Conservation (phyloP, 495 filamentous ascomycete genomes). For the Glutinoglossum americanum region DNA sequence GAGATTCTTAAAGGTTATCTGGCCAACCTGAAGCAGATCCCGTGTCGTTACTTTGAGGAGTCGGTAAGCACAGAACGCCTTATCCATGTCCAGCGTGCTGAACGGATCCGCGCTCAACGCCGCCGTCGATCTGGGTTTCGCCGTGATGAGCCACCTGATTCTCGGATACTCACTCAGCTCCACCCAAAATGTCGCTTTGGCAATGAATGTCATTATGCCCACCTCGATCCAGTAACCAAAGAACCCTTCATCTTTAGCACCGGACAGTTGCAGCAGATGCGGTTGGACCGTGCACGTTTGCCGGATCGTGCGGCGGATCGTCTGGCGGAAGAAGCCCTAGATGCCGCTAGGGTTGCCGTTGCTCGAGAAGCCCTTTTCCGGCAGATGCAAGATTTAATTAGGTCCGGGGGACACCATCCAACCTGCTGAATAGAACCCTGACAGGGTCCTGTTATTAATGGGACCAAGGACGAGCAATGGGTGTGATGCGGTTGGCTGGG, state of each 20-base stretch:
- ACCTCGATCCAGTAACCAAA: slow-evolving; percentile 7
- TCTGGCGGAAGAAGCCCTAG: background rate
- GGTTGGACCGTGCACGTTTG: background rate
- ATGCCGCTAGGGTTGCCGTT: background rate
- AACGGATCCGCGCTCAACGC: background rate
- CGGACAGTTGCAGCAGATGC: background rate
- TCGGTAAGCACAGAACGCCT: slow-evolving; percentile 2
- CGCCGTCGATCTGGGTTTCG: background rate
- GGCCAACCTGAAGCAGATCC: slow-evolving; percentile 12
- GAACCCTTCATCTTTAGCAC: slow-evolving; percentile 2
- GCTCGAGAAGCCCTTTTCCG: background rate
- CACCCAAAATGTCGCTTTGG: slow-evolving; percentile 16
- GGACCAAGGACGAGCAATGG: background rate
- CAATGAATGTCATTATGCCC: slow-evolving; percentile 16
- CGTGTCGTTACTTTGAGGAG: slow-evolving; percentile 15
- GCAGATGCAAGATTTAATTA: background rate
- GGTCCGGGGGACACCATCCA: background rate
- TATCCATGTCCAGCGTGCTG: background rate
- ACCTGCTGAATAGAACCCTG: background rate
- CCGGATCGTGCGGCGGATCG: background rate
- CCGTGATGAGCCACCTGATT: background rate
- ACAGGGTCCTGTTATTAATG: background rate
- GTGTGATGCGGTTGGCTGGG: background rate
- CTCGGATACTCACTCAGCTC: background rate
- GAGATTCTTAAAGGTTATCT: slow-evolving; percentile 15